Evolutionary conservation across 805 yeast species (phyloP).

Genomic region (Ogataea parapolymorpha): DNA sequence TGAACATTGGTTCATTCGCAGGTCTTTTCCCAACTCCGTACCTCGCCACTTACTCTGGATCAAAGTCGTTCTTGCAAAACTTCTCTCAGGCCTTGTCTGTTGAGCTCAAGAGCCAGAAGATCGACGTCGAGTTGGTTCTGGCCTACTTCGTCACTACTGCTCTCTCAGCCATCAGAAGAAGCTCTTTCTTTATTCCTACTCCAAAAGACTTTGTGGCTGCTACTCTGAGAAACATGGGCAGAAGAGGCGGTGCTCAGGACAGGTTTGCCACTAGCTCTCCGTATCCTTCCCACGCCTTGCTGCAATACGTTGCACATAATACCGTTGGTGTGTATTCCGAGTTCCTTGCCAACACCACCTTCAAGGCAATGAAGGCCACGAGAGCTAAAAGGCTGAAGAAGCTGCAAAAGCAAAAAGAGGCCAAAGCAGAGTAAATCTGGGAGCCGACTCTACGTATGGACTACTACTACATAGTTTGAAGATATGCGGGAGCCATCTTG

Average conservation of each 20-base stretch:
- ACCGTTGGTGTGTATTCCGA: conserved; percentile 80
- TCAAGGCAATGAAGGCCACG: conserved; percentile 73
- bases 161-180: conserved; percentile 87
- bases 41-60: conserved; percentile 92
- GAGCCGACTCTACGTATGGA: not conserved
- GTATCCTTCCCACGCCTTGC: conserved; percentile 87
- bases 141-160: conserved; percentile 92
- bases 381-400: conserved; percentile 63
- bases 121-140: conserved; percentile 83
- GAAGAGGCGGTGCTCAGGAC: conserved; percentile 90
- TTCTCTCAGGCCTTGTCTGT: conserved; percentile 91
- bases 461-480: not conserved
- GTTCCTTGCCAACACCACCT: conserved; percentile 66
- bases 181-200: conserved; percentile 73
- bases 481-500: not conserved
- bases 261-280: conserved; percentile 86
- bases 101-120: conserved; percentile 62
- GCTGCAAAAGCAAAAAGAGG: conserved; percentile 7
- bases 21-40: conserved; percentile 91
- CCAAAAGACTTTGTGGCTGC: conserved; percentile 79
- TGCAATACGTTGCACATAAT: conserved; percentile 78
- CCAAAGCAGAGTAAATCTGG: conserved; percentile 3
- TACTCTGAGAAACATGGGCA: conserved; percentile 66
- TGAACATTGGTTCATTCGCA: conserved; percentile 97
- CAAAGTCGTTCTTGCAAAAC: conserved; percentile 89